A percentile compares a stretch with the other conserved stretches of the same genome.
These are phyloP conservation scores for Fusarium mangiferae DNA, from an alignment of 2,329 filamentous ascomycete species.

Conservation along the genomic window DNA sequence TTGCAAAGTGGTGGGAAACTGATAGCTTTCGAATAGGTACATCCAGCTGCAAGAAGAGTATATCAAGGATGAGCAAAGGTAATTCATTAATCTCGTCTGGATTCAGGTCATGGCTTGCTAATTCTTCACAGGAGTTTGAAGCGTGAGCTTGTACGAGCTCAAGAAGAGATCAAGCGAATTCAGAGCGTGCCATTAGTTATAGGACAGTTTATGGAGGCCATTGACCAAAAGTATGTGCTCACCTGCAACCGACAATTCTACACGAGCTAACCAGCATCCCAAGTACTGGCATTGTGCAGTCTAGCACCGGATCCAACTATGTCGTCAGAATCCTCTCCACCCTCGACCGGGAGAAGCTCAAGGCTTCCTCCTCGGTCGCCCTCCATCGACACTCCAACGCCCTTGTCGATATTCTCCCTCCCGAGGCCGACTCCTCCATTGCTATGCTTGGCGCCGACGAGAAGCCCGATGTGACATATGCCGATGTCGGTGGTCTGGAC, in stretches of 20 bases:
- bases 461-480: constrained; percentile 98
- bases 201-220: constrained; percentile 99
- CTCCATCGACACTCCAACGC: constrained; percentile 98
- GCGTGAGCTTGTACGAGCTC: constrained; percentile 93
- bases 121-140: constrained; percentile 79
- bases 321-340: constrained; percentile 98
- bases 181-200: constrained; percentile 98
- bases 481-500: constrained; percentile 95
- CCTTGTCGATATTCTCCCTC: constrained; percentile 97
- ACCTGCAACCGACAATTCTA: background rate
- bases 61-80: constrained; percentile 99
- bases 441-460: constrained; percentile 97
- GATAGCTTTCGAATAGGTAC: constrained; percentile 65
- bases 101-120: constrained; percentile 4
- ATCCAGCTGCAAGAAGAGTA: constrained; percentile 99
- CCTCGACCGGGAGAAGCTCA: constrained; percentile 96
- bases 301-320: constrained; percentile 97
- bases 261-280: constrained; percentile 6
- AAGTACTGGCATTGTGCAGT: constrained; percentile 99
- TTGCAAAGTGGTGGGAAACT: constrained; percentile 13
- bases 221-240: constrained; percentile 89
- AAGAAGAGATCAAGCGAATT: constrained; percentile 99
- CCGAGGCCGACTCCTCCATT: constrained; percentile 97
- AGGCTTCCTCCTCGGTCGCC: constrained; percentile 96
- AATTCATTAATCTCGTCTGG: constrained; percentile 31